phyloP scores from a whole-genome alignment of 345 rosid genomes.

The Bruguiera gymnorhiza region DNA sequence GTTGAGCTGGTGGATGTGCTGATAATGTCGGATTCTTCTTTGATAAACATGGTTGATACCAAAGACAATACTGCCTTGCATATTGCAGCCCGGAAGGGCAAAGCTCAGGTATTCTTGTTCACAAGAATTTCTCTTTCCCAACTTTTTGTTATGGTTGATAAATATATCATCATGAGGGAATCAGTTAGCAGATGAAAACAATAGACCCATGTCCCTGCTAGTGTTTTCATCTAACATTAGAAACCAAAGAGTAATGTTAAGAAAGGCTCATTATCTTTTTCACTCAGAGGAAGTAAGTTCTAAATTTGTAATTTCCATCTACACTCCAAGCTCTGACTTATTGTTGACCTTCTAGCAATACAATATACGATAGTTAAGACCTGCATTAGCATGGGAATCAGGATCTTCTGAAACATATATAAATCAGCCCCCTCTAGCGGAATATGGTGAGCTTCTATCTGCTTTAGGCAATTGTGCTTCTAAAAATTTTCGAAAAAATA shows the following conservation, averaged over 20 bases:
- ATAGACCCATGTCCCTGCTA: no score
- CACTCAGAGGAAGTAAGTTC: no score
- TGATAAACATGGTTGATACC: slow-evolving; percentile 62
- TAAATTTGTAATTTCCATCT: no score
- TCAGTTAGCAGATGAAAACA: no score
- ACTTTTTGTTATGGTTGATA: background rate
- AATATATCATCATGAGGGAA: background rate
- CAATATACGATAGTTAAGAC: no score
- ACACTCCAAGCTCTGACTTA: no score
- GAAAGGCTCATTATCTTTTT: no score
- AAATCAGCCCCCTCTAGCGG: background rate
- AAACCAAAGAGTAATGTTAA: no score
- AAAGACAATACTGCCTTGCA: slow-evolving; percentile 87
- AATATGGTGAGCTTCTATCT: background rate
- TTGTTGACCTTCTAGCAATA: no score
- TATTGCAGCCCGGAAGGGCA: slow-evolving; percentile 66
- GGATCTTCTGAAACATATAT: background rate
- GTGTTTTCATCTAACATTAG: no score
- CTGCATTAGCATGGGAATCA: no score
- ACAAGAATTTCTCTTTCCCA: background rate
- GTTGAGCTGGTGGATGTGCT: slow-evolving; percentile 56
- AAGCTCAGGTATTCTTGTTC: slow-evolving; percentile 47
- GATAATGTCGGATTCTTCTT: slow-evolving; percentile 38
- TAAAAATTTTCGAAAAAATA: no score
- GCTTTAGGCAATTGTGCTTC: background rate